phyloP scores from a whole-genome alignment of 257 asterid genomes.

The Rhazya stricta region DNA sequence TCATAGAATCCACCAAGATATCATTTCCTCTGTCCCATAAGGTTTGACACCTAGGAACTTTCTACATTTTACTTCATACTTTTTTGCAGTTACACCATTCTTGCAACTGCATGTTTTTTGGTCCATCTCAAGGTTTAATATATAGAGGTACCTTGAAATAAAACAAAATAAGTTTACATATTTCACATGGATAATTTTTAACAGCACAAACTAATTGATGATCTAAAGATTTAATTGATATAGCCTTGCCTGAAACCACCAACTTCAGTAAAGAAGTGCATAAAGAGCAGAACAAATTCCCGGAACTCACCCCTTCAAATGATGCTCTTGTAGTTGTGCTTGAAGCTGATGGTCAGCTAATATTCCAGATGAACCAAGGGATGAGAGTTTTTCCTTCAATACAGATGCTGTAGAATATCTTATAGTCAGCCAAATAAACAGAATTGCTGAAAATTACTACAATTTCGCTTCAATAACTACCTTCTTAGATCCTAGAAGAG shows the following conservation, averaged over 20 bases:
- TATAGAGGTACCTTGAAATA: background rate
- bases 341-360: slow-evolving; percentile 99
- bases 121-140: background rate
- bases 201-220: background rate
- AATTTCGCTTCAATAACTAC: background rate
- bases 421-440: slow-evolving; percentile 19
- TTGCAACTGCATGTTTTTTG: background rate
- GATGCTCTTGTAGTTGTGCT: slow-evolving; percentile 92
- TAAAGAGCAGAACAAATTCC: background rate
- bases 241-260: slow-evolving; percentile 7
- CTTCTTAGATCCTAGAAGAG: background rate
- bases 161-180: background rate
- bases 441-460: background rate
- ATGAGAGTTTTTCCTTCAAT: slow-evolving; percentile 90
- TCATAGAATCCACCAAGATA: background rate
- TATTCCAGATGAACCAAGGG: slow-evolving; percentile 98
- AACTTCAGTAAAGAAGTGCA: slow-evolving; percentile 2
- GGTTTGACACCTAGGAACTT: background rate
- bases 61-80: background rate
- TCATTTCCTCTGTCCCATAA: background rate
- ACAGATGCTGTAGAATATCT: slow-evolving; percentile 65
- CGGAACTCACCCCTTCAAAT: slow-evolving; percentile 80
- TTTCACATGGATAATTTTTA: background rate
- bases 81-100: background rate
- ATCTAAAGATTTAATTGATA: background rate